These are phyloP conservation scores for Sporisorium iseilematis-ciliati DNA, from an alignment of 1,284 basidiomycete species.

Conservation along the genomic window DNA sequence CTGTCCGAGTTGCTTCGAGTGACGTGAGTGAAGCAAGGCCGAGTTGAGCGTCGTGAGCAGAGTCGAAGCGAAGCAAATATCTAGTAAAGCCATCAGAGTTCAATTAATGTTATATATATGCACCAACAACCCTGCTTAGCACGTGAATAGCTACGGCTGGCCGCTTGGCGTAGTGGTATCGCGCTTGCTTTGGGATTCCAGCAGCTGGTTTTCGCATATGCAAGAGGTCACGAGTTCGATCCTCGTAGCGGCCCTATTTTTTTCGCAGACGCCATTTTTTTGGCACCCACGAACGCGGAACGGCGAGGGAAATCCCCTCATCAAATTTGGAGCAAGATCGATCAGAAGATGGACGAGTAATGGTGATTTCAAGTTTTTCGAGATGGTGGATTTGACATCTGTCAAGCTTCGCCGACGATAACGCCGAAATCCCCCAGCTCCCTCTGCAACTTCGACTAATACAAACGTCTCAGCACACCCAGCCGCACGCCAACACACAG, in stretches of 20 bases:
- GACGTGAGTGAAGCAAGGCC: too few species aligned
- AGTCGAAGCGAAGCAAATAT: too few species aligned
- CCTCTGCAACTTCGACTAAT: background rate
- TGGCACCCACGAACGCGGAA: conserved; percentile 7
- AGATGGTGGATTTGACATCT: conserved; percentile 11
- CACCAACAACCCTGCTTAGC: background rate
- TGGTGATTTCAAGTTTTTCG: conserved; percentile 3
- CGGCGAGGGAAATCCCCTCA: background rate
- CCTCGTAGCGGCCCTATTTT: conserved; percentile 53
- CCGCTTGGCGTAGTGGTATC: conserved; percentile 60
- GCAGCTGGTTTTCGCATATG: conserved; percentile 6
- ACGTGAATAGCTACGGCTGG: conserved; percentile 19
- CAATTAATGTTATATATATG: conserved; percentile 10
- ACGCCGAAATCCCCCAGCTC: background rate
- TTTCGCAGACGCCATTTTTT: conserved; percentile 20
- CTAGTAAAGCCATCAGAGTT: too few species aligned
- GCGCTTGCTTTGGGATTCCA: conserved; percentile 52
- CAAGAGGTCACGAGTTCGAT: conserved; percentile 62
- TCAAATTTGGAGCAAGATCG: conserved; percentile 5
- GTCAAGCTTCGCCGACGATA: background rate
- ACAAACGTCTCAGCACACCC: background rate
- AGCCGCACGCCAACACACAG: background rate
- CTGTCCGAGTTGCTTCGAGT: too few species aligned
- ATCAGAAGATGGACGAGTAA: conserved; percentile 14
- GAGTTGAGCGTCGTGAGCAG: too few species aligned